Evolutionary conservation across 371 early-diverging fungal genomes (phyloP), one percentile per base, ranked within the genome.

Genomic region (Lichtheimia ramosa): DNA sequence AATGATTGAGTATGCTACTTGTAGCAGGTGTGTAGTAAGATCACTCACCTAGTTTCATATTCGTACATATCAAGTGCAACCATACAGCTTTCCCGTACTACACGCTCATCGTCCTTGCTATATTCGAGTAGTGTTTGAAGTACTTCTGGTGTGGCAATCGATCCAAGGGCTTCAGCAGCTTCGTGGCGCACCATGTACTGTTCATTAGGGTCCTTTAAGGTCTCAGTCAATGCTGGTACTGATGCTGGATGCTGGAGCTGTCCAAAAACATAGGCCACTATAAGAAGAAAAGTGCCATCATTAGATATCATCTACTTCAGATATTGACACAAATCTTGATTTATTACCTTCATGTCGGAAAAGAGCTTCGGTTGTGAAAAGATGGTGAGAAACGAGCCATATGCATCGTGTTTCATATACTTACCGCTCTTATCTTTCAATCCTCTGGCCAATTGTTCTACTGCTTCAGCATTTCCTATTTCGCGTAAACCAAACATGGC

Each of bases 121-220:
- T 86, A 96, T 64, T 86, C 65, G 52, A 85, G 68, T 48, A 99
- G 83, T 16, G 88, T 84, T 13, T 84, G 81, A 43, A 93, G 74
- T 46, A 91, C 90, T 73, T 98, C 96, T 34, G 93, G 89, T 4
- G 93, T 93, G 39, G 97, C 99, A 70, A 99, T 96, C 3, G 97
- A 93, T n/a, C 99, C 99, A 54, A 99, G 79, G 6, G 99, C 99
- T 82, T 99, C 99, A 23, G 99, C 99, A 59, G 93, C 92, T 80
- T 99, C 99, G 70, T 99, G 99, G 34, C 99, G 90, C 7, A 99
- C 99, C 98, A 99, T 99, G 59, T 90, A 83, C 20, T 84, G 89
- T 74, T 99, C 99, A 14, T 75, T 66, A 18, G 78, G 61, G 68
- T 96, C 90, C 42, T 78, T 75, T 46, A 94, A 76, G 20, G 89